Evolutionary conservation across 169 alveolate species (phyloP), one percentile per base, ranked within the genome.

Genomic region (Plasmodium reichenowi): DNA sequence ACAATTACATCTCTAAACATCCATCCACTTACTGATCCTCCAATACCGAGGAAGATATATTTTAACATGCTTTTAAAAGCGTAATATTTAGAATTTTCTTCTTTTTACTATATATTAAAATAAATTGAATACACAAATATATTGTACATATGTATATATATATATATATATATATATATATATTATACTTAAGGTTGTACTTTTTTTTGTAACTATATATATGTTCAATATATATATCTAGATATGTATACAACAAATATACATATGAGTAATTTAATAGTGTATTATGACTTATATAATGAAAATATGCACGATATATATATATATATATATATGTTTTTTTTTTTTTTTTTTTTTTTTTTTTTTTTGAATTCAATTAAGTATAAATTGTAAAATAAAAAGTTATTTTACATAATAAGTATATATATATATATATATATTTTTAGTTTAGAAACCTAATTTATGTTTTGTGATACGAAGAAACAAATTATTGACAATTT

Each of bases 11-110:
- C 90, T 68, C 90, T 66, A 67, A 80, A 80, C 45, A 80, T n/a
- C 90, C 90, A 80, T 43, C 85, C 90, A 62, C 90, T 80, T 29
- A 80, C 4, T 13, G 83, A 70, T 9, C 90, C 85, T 48, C 74
- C 43, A 48, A 67, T 38, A 26, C 90, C 90, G 29, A 20, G 70
- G 20, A 80, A 9, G 70, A 80, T 29, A 63, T 80, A 64, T 45
- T 68, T 80, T n/a, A 67, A 26, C 90, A 80, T 80, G n/a, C 13
- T 74, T 8, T 20, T 13, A 22, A 54, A 59, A 12, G 87, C 8
- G 17, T n/a, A 12, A 52, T 15, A n/a, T 52, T 52, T 15, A 6
- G 20, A 12, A 52, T 52, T 52, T 15, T n/a, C n/a, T 15, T 52
- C 20, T 52, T n/a, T 6, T n/a, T 52, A 52, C 20, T 15, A 52